These are phyloP conservation scores for Cladosporium sp. DNA, from an alignment of 2,329 filamentous ascomycete genomes.

Conservation along the genomic window DNA sequence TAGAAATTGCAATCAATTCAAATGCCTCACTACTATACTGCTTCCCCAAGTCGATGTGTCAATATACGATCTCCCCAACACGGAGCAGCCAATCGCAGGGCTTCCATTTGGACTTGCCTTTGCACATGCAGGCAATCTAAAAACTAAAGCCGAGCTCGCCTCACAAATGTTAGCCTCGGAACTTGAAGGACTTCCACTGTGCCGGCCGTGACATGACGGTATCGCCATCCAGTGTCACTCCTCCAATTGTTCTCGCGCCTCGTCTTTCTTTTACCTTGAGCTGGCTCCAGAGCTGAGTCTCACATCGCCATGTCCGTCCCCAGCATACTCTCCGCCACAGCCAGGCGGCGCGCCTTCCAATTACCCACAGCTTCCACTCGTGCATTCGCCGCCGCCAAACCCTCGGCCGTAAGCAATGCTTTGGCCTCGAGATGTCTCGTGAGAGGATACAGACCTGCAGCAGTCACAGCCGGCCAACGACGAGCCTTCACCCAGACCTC, in stretches of 20 bases:
- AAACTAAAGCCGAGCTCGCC: slow-evolving; percentile 5
- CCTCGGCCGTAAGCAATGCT: slow-evolving; percentile 8
- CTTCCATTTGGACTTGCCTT: not conserved
- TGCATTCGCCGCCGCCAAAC: slow-evolving; percentile 14
- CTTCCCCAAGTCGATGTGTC: not conserved
- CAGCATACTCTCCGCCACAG: slow-evolving; percentile 19
- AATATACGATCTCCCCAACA: not conserved
- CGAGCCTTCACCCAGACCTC: slow-evolving; percentile 28
- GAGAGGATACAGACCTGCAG: slow-evolving; percentile 28
- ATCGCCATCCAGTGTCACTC: not conserved
- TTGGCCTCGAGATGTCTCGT: slow-evolving; percentile 22
- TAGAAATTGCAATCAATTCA: not conserved
- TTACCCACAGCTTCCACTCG: slow-evolving; percentile 9
- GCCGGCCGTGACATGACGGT: slow-evolving; percentile 9
- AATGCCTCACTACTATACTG: not conserved
- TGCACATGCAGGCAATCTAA: not conserved
- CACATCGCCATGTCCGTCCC: slow-evolving; percentile 20
- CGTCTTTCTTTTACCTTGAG: not conserved
- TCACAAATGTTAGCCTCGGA: slow-evolving; percentile 8
- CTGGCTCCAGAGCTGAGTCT: not conserved
- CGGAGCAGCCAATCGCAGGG: slow-evolving; percentile 4
- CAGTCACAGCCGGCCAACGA: slow-evolving; percentile 33
- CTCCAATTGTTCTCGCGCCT: not conserved
- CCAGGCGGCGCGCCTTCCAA: slow-evolving; percentile 17
- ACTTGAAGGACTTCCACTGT: not conserved